Base-by-base conservation (phyloP, 2,329 filamentous ascomycete species). In the Stagonosporopsis cucurbitacearum region DNA sequence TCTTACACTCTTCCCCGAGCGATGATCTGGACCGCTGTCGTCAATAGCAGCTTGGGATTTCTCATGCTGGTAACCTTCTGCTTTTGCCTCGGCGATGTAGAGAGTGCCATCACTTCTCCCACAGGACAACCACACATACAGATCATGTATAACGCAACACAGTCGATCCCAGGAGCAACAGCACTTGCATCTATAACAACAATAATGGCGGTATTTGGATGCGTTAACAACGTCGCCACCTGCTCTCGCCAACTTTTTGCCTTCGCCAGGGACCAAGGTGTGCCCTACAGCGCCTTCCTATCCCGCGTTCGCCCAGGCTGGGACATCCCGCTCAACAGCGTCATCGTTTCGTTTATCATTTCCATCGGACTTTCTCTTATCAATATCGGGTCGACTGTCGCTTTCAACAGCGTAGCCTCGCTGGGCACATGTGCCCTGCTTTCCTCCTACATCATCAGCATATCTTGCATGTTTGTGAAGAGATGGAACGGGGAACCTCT, bases 401-500 rank as follows among this genome's bases (percentile, higher is more conserved):
- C 47, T 0, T 50, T 50, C 30, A 50, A 70, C 55, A 59, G 58
- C 0, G 63, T 71, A 6, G 61, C 63, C 2, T 68, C 67, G 12
- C 60, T 72, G 1, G 67, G 69, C 6, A 65, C 57, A 0, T 61
- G 65, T 37, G 67, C 64, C 1, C 54, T 70, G 15, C 54, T 71
- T 13, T 66, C 66, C 0, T 71, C 67, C 2, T 71, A 70, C 58
- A 62, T 68, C 37, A 65, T 83, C 11, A 79, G 79, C 2, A 82
- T 83, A 45, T 72, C 70, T 12, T 82, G 80, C 61, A 71, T 83
- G 12, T 66, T 80, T 15, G 59, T 78, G 13, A 80, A 79, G 54
- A 75, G 80, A 3, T 67, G 80, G 54, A 74, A 73, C 7, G 65
- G 68, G 1, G 74, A 82, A 45, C 58, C 72, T 2, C 73, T 83